A percentile compares a stretch with the other conserved stretches of the same genome.
Conservation (phyloP, 371 early-diverging fungal species). For the Actinomortierella ambigua region DNA sequence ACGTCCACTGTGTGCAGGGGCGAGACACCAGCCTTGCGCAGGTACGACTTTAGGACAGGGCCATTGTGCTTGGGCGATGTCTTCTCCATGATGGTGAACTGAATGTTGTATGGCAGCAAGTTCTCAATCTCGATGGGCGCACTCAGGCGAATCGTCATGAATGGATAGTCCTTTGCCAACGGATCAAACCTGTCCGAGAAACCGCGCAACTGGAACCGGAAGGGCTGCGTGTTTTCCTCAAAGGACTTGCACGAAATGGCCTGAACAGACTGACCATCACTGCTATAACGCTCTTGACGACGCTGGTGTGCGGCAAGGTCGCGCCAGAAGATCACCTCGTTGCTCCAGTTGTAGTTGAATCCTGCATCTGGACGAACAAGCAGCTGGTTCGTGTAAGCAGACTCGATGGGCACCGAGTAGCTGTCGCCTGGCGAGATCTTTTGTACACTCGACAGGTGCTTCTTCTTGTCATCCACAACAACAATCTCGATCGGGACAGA, state of each 20-base stretch:
- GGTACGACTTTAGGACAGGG: conserved; percentile 53
- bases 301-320: conserved; percentile 33
- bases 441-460: conserved; percentile 52
- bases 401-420: conserved; percentile 85
- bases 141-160: conserved; percentile 80
- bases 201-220: conserved; percentile 75
- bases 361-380: conserved; percentile 84
- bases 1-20: conserved; percentile 89
- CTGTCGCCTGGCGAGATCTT: conserved; percentile 77
- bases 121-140: conserved; percentile 97
- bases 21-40: conserved; percentile 75
- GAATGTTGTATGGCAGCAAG: conserved; percentile 87
- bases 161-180: conserved; percentile 75
- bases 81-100: conserved; percentile 76
- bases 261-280: conserved; percentile 27
- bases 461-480: conserved; percentile 69
- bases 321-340: conserved; percentile 71
- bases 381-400: conserved; percentile 78
- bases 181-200: conserved; percentile 56
- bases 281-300: conserved; percentile 24
- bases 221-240: conserved; percentile 66
- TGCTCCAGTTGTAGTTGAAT: conserved; percentile 85
- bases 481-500: conserved; percentile 80
- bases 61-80: conserved; percentile 66
- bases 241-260: conserved; percentile 56